Evolutionary conservation across 257 asterid genomes (phyloP), one percentile per base, ranked within the genome.

Genomic region (Mentha longifolia): DNA sequence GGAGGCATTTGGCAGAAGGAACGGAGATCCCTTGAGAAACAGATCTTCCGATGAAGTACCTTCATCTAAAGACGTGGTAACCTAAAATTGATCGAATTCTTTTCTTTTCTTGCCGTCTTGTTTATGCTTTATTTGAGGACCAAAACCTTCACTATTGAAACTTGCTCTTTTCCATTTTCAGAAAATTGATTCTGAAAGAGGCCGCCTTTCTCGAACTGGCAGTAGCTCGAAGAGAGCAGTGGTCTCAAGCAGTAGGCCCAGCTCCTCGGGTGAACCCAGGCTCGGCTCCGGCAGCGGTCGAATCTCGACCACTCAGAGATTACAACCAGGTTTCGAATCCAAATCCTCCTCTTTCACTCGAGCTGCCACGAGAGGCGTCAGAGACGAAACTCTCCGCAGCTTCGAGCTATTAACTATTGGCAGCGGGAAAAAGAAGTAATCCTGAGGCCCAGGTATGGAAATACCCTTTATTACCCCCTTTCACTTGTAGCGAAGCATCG

Each of bases 301-400:
- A 0, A 45, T 83, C 9, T 86, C 92, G 22, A 79, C 89, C 50
- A 73, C 95, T 39, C 93, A 86, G 22, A 85, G 95, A 82, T 43
- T 85, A 31, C 97, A 89, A 37, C 88, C 95, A 14, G 95, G 93
- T n/a, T 75, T 82, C 11, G 95, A 92, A 71, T 82, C 93, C 71
- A 89, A 92, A 76, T 83, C 95, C 0, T 86, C 97, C 10, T 76
- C 97, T 55, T 89, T 86, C 57, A 67, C 90, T 17, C 89, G 96
- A 4, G 78, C 85, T 25, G 83, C 85, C 19, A 54, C 87, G 9
- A 82, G 89, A 79, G 89, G 92, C 15, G 78, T 75, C 28, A 85
- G 86, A 17, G 94, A 85, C 25, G 97, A 92, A 50, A 39, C 97
- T 64, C 94, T 92, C 28, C 77, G 97, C 67, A 84, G 98, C 88